These are phyloP conservation scores for Heliamphora pulchella DNA, from an alignment of 179 eudicot species.

Conservation along the genomic window DNA sequence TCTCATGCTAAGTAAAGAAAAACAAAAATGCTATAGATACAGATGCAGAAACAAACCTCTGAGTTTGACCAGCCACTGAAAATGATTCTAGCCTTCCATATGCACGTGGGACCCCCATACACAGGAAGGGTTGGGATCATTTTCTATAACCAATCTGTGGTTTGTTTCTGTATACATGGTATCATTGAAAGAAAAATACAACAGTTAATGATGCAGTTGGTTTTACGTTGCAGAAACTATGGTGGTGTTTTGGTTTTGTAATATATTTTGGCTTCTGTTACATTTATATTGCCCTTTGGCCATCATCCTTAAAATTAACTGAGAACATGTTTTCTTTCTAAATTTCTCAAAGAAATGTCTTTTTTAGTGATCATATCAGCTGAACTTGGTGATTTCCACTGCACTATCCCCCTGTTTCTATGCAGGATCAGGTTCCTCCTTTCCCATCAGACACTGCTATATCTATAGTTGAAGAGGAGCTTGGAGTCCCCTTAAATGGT, in stretches of 20 bases:
- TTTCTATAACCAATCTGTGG: too few species aligned
- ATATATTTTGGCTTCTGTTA: neutral
- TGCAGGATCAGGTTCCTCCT: constrained; percentile 75
- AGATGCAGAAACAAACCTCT: too few species aligned
- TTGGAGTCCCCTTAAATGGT: constrained; percentile 61
- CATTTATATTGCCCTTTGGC: neutral
- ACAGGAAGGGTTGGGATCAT: too few species aligned
- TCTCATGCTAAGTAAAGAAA: neutral
- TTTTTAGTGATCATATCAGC: neutral
- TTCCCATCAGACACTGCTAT: constrained; percentile 43
- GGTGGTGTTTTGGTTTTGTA: neutral
- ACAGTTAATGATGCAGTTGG: neutral
- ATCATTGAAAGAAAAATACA: neutral
- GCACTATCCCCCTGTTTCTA: neutral
- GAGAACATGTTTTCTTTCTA: neutral
- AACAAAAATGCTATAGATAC: too few species aligned
- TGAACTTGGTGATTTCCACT: neutral
- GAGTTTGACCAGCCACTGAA: too few species aligned
- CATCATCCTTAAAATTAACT: neutral
- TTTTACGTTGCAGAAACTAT: neutral
- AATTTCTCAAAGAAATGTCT: neutral
- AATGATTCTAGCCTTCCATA: too few species aligned
- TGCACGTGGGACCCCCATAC: too few species aligned
- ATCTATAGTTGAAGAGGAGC: constrained; percentile 84
- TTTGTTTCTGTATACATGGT: too few species aligned